phyloP scores from a whole-genome alignment of 2,329 filamentous ascomycete species.

The Colletotrichum tropicicola region DNA sequence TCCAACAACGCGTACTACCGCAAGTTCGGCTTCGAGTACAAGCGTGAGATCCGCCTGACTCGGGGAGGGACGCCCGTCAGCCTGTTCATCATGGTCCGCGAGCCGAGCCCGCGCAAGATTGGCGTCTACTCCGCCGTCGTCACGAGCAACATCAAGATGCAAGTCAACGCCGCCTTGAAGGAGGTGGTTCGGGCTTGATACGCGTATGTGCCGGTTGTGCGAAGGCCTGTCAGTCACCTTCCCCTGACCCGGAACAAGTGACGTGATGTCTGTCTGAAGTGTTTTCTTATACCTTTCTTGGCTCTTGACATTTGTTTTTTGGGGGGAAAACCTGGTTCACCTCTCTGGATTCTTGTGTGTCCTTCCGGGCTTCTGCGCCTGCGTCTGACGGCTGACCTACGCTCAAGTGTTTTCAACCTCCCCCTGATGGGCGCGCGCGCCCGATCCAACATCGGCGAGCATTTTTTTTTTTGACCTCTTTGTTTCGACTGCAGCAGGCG shows the following conservation, averaged over 20 bases:
- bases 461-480: not conserved
- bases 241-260: not conserved
- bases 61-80: slow-evolving; percentile 66
- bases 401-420: slow-evolving; percentile 13
- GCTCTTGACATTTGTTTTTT: not conserved
- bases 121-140: slow-evolving; percentile 37
- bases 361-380: slow-evolving; percentile 1
- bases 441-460: slow-evolving; percentile 20
- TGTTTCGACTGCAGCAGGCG: not conserved
- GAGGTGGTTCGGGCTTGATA: slow-evolving; percentile 14
- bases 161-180: slow-evolving; percentile 41
- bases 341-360: no score
- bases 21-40: slow-evolving; percentile 77
- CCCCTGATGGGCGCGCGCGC: not conserved
- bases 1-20: slow-evolving; percentile 77
- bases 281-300: no score
- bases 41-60: slow-evolving; percentile 69
- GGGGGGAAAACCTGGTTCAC: not conserved
- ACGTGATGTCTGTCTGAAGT: no score
- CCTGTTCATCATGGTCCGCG: slow-evolving; percentile 84
- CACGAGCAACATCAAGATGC: slow-evolving; percentile 42
- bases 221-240: slow-evolving; percentile 12
- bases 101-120: slow-evolving; percentile 59
- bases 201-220: not conserved
- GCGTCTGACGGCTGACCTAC: slow-evolving; percentile 23